A percentile compares a stretch with the other conserved stretches of the same genome.
These are phyloP conservation scores for Pichia paraexigua DNA, from an alignment of 805 yeast genomes.

Conservation along the genomic window DNA sequence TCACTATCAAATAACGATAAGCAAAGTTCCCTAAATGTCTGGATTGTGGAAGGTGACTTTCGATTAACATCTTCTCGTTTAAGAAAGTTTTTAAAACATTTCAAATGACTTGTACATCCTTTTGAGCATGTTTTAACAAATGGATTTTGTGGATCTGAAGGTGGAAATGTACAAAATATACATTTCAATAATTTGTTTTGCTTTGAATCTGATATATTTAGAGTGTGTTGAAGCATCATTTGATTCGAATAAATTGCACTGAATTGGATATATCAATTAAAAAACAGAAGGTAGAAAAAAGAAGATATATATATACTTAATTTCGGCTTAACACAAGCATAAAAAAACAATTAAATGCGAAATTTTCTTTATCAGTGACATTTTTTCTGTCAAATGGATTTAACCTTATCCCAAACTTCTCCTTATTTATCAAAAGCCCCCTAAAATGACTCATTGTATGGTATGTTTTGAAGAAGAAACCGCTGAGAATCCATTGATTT, in stretches of 20 bases:
- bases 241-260: too few relatives aligned
- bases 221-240: not conserved
- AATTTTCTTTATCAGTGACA: not conserved
- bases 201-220: too few relatives aligned
- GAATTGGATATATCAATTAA: too few relatives aligned
- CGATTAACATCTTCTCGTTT: not conserved
- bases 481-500: not conserved
- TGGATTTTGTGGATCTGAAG: not conserved
- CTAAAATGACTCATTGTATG: not conserved
- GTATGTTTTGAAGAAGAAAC: slow-evolving; percentile 6
- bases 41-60: not conserved
- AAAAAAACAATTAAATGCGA: not conserved
- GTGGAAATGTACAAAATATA: not conserved
- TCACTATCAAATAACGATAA: not conserved
- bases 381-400: not conserved
- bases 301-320: too few relatives aligned
- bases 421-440: not conserved
- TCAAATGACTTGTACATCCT: not conserved
- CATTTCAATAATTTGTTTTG: not conserved
- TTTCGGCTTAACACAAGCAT: too few relatives aligned
- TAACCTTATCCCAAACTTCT: too few relatives aligned
- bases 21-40: not conserved
- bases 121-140: not conserved
- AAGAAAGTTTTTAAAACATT: not conserved
- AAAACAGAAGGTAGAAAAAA: too few relatives aligned